Evolutionary conservation across 2,329 filamentous ascomycete species (phyloP).

Genomic region (Thelonectria blattea): DNA sequence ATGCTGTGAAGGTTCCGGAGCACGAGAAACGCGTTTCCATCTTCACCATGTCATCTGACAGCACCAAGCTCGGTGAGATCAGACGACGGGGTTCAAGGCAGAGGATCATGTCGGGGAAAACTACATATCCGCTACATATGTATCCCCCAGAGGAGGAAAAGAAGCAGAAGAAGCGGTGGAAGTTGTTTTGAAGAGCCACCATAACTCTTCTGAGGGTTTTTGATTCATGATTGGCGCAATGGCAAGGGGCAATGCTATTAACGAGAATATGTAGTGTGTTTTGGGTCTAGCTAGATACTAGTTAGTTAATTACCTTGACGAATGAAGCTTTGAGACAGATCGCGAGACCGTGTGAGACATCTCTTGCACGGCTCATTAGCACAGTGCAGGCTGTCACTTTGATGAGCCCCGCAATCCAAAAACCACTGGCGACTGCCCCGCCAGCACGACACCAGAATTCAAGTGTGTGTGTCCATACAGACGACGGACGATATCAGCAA

Average conservation of each 20-base stretch:
- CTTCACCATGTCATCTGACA: slow-evolving; percentile 49
- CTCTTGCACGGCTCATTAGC: not conserved
- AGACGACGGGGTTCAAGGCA: slow-evolving; percentile 30
- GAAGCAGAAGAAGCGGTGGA: slow-evolving; percentile 34
- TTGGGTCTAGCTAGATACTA: too few relatives aligned
- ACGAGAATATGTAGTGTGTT: not conserved
- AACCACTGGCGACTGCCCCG: slow-evolving; percentile 35
- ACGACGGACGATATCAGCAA: slow-evolving; percentile 31
- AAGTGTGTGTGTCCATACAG: slow-evolving; percentile 13
- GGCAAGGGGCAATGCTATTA: not conserved
- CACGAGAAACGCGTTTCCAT: slow-evolving; percentile 33
- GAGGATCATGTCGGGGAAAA: slow-evolving; percentile 8
- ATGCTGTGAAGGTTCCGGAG: slow-evolving; percentile 9
- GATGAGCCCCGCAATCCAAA: slow-evolving; percentile 39
- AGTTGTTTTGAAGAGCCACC: slow-evolving; percentile 20
- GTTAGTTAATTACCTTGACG: not conserved
- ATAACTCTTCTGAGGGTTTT: not conserved
- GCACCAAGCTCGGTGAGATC: slow-evolving; percentile 54
- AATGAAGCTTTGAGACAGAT: slow-evolving; percentile 12
- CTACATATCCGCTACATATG: slow-evolving; percentile 31
- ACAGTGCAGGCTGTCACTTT: slow-evolving; percentile 32
- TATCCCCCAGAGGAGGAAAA: slow-evolving; percentile 22
- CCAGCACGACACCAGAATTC: slow-evolving; percentile 27
- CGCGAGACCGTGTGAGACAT: slow-evolving; percentile 2
- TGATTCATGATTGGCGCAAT: not conserved